phyloP scores from a whole-genome alignment of 805 yeast genomes.

The Pichia paraexigua region DNA sequence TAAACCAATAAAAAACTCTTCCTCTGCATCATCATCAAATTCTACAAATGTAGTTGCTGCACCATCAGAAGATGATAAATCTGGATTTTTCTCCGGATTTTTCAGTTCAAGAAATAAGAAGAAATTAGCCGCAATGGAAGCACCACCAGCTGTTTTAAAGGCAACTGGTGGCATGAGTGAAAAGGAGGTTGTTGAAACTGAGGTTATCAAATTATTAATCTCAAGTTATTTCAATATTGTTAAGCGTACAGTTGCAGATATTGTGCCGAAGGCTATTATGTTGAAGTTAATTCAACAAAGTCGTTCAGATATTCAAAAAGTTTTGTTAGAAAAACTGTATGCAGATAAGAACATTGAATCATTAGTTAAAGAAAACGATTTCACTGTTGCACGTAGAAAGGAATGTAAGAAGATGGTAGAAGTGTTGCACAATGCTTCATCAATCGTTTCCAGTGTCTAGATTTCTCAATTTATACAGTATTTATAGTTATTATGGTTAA shows the following conservation, averaged over 20 bases:
- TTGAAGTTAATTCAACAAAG: constrained; percentile 79
- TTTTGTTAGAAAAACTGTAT: constrained; percentile 78
- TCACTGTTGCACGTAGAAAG: constrained; percentile 87
- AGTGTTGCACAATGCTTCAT: constrained; percentile 81
- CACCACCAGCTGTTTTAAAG: constrained; percentile 91
- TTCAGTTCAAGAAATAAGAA: constrained; percentile 88
- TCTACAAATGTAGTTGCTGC: constrained; percentile 27
- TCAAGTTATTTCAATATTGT: constrained; percentile 88
- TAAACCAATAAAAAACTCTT: constrained; percentile 41
- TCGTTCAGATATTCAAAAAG: constrained; percentile 84
- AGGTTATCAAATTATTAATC: constrained; percentile 87
- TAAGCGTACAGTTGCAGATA: constrained; percentile 85
- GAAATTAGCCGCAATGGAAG: constrained; percentile 91
- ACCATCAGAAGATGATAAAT: constrained; percentile 37
- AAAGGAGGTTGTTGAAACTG: constrained; percentile 94
- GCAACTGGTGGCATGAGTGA: constrained; percentile 92
- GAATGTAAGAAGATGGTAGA: constrained; percentile 95
- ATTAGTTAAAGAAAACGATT: constrained; percentile 85
- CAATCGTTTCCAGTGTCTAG: constrained; percentile 72
- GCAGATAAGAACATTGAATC: constrained; percentile 64
- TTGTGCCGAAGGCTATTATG: constrained; percentile 94
- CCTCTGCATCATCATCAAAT: neutral
- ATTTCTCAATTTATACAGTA: neutral
- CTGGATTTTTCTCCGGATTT: constrained; percentile 91
- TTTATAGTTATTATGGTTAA: neutral